Evolutionary conservation across 1,284 basidiomycete species (phyloP).

Genomic region (Trametes polyzona): DNA sequence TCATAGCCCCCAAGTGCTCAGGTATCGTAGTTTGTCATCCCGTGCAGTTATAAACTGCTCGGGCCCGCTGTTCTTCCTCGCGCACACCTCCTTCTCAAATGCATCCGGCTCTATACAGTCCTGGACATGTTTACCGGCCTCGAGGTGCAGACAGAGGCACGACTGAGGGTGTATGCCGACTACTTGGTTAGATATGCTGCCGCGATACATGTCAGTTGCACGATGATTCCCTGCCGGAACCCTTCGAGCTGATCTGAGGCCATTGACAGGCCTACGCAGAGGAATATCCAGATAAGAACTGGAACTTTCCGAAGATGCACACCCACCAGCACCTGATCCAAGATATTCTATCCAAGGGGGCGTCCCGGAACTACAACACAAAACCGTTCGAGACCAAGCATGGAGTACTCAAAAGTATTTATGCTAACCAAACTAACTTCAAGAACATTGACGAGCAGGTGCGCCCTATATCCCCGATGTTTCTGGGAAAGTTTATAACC

Average conservation of each 20-base stretch:
- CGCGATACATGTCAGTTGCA: background rate
- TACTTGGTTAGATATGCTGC: background rate
- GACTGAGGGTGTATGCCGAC: slow-evolving; percentile 6
- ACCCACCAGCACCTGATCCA: slow-evolving; percentile 24
- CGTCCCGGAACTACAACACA: slow-evolving; percentile 25
- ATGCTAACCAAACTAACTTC: slow-evolving; percentile 34
- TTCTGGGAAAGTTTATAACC: too few relatives aligned
- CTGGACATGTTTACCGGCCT: slow-evolving; percentile 24
- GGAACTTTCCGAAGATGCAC: slow-evolving; percentile 33
- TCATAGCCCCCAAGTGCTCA: too few relatives aligned
- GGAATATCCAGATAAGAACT: slow-evolving; percentile 21
- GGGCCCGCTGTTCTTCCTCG: background rate
- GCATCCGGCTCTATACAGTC: slow-evolving; percentile 21
- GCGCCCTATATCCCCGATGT: background rate
- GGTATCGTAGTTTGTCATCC: too few relatives aligned
- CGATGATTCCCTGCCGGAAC: too few relatives aligned
- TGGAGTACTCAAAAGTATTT: slow-evolving; percentile 30
- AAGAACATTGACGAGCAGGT: slow-evolving; percentile 34
- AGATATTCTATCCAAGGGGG: slow-evolving; percentile 32
- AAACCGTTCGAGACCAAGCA: slow-evolving; percentile 33
- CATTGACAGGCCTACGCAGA: background rate
- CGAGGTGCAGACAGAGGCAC: slow-evolving; percentile 28
- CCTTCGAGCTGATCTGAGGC: background rate
- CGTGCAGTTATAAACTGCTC: too few relatives aligned
- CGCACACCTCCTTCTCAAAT: slow-evolving; percentile 22